phyloP scores from a whole-genome alignment of 331 rosid species.

The Malus hybrid region DNA sequence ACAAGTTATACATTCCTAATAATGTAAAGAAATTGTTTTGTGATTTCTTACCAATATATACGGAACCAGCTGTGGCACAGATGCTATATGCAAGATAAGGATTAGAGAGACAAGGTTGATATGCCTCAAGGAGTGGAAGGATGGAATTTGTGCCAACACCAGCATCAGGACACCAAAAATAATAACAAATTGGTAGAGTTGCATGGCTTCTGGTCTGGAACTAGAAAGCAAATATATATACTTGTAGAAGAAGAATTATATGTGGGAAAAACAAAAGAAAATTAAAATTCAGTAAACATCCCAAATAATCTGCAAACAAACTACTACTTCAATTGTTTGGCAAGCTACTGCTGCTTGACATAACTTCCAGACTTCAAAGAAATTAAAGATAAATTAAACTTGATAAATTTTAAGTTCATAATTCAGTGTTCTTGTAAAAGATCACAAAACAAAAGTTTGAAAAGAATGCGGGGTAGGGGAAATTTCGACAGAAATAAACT shows the following conservation, averaged over 20 bases:
- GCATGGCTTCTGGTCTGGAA: not conserved
- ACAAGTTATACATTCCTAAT: not conserved
- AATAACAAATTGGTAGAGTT: not conserved
- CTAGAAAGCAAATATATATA: not conserved
- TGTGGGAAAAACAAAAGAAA: no score
- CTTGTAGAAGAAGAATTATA: not conserved
- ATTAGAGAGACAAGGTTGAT: conserved; percentile 5
- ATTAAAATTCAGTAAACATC: no score
- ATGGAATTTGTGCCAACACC: conserved; percentile 12
- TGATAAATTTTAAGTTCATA: not conserved
- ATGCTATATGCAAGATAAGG: conserved; percentile 2
- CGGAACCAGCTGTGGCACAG: not conserved
- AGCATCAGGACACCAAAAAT: conserved; percentile 4
- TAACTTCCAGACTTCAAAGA: no score
- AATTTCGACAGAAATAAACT: conserved; percentile 15
- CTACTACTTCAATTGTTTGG: no score
- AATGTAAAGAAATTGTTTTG: not conserved
- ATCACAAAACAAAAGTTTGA: not conserved
- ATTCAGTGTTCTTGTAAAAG: not conserved
- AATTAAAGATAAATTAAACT: no score
- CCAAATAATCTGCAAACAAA: no score
- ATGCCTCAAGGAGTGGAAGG: conserved; percentile 12
- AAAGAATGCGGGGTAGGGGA: not conserved
- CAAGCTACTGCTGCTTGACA: no score
- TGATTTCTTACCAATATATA: not conserved